Conservation (phyloP, 306 rosid genomes). For the Psophocarpus tetragonolobus region DNA sequence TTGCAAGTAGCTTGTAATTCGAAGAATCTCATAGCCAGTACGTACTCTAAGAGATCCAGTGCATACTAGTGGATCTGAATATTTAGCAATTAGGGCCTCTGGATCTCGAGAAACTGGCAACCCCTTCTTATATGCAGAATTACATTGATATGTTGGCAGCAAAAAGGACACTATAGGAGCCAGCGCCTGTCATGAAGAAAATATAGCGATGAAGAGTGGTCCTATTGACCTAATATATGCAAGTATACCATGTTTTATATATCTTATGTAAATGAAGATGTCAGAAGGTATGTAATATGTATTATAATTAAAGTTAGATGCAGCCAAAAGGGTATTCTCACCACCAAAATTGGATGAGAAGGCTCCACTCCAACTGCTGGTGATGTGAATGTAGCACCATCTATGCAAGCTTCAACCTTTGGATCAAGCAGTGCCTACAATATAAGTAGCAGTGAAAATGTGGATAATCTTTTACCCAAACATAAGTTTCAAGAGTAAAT, state of each 20-base stretch:
- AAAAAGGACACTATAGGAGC: constrained; percentile 77
- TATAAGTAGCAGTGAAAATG: background rate
- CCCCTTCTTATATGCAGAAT: constrained; percentile 66
- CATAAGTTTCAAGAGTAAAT: constrained; percentile 19
- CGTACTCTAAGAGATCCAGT: constrained; percentile 74
- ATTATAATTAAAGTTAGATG: background rate
- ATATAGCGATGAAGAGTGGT: background rate
- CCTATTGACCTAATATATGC: background rate
- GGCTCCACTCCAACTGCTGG: constrained; percentile 93
- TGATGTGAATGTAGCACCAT: constrained; percentile 77
- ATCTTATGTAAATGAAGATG: background rate
- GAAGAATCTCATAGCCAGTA: constrained; percentile 84
- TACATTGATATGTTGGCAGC: constrained; percentile 68
- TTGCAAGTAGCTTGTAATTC: constrained; percentile 66
- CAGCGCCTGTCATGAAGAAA: constrained; percentile 51
- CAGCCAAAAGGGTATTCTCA: constrained; percentile 36
- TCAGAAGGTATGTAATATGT: background rate
- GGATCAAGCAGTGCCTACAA: constrained; percentile 81
- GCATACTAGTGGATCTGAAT: constrained; percentile 86
- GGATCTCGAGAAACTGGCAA: constrained; percentile 75
- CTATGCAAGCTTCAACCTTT: constrained; percentile 56
- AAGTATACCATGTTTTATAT: background rate
- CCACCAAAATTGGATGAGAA: constrained; percentile 73
- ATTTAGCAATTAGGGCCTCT: constrained; percentile 71
- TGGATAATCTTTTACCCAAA: background rate